Evolutionary conservation across 306 rosid species (phyloP).

Genomic region (Lathyrus tuberosus): DNA sequence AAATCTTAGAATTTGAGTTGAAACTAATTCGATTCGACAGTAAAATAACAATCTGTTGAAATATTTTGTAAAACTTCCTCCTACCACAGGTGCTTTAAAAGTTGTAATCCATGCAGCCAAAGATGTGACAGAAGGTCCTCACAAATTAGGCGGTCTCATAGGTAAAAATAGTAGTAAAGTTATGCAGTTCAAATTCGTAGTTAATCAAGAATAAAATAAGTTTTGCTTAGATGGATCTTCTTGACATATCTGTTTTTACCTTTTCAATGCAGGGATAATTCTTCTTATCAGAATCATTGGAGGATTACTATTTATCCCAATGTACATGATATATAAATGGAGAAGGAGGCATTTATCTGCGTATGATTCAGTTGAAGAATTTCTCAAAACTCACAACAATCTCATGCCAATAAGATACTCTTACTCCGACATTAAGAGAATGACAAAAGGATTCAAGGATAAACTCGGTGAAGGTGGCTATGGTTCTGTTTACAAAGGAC

Average conservation of each 20-base stretch:
- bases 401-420: neutral
- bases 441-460: neutral
- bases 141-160: neutral
- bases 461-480: constrained; percentile 5
- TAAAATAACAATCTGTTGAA: neutral
- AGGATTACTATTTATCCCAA: constrained; percentile 10
- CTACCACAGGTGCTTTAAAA: neutral
- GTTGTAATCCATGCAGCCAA: neutral
- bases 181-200: neutral
- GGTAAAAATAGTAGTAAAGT: constrained; percentile 13
- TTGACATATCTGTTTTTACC: neutral
- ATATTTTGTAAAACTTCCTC: neutral
- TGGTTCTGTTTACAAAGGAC: neutral
- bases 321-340: constrained; percentile 3
- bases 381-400: too few relatives aligned
- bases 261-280: constrained; percentile 15
- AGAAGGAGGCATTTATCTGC: neutral
- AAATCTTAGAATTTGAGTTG: neutral
- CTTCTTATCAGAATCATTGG: constrained; percentile 12
- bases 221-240: too few relatives aligned
- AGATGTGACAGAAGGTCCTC: constrained; percentile 1
- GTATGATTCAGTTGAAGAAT: neutral
- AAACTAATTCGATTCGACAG: too few relatives aligned
- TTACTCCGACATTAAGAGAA: neutral
- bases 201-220: neutral